Evolutionary conservation across 169 alveolate species (phyloP), one percentile per base, ranked within the genome.

Genomic region (Cardiosporidium cionae): DNA sequence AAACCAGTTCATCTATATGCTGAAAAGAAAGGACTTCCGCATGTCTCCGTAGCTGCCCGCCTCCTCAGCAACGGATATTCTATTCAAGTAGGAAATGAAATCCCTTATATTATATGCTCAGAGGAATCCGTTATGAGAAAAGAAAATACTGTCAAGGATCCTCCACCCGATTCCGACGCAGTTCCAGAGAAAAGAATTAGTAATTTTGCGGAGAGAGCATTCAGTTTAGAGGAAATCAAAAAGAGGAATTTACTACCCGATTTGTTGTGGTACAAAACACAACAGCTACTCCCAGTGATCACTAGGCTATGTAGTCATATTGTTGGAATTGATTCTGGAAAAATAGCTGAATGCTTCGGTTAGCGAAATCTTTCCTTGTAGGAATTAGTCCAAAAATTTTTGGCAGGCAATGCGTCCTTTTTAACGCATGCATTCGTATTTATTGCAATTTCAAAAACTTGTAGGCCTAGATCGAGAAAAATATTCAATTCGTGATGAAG

Each of bases 271-370:
- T 96, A 96, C 83, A 87, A 91, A 65, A 67, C 92, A n/a, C 91
- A 90, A 65, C 97, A 96, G 80, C 81, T 96, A 31, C 84, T 93
- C 0, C 96, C 96, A 7, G 98, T 98, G 0, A 81, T 96, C 0
- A 72, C 88, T 44, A 83, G 98, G 23, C 78, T 96, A 16, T 90
- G 95, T 54, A 93, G 92, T 44, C 93, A 90, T 65, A 92, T 94
- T 4, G 92, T 84, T 36, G 97, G 97, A 32, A 87, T 94, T 2
- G 91, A 86, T 71, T 81, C 88, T 5, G 80, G 62, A 16, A 63
- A 67, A 29, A 27, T 78, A 0, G 84, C 84, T 0, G 80, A 78
- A 65, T 72, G 80, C 32, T 65, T 78, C 27, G 84, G 84, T n/a
- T n/a, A n/a, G n/a, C n/a, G n/a, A n/a, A n/a, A n/a, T n/a, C n/a